Evolutionary conservation across 225 moss, liverwort and hornwort species (phyloP), one percentile per base, ranked within the genome.

Genomic region (Marchantia paleacea): DNA sequence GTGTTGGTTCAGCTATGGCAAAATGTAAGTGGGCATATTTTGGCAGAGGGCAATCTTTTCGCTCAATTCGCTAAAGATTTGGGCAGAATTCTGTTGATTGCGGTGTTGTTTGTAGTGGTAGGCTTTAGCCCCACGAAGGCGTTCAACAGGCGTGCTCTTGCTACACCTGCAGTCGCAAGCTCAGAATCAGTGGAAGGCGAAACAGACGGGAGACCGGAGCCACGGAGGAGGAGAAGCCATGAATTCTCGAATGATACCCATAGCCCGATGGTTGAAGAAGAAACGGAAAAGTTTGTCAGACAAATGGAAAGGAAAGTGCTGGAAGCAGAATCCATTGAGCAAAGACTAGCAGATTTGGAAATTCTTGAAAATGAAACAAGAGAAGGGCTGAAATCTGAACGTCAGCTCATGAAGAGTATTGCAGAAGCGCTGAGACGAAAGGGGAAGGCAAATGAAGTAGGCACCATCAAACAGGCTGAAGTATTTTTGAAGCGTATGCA

Each of bases 31-130:
- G 20, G 60, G 31, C 19, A 30, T 29, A 60, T 31, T 26, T 47
- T 76, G 58, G 75, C 22, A 39, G 55, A 60, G 75, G 75, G 58
- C 19, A 76, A 51, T 12, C 25, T 50, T n/a, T 20, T 86, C 78
- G 73, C 75, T 30, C 81, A 88, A 39, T 80, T 85, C 62, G 85
- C 82, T 73, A 80, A 79, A 76, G 80, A 31, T 81, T 84, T 90
- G 80, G 89, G 92, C 52, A 94, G 81, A 80, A 82, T 89, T 73
- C 73, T 96, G 82, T 86, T 86, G 49, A 67, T 94, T 67, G 92
- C 88, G 48, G 52, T 87, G 75, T 53, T 94, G 15, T 86, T 96
- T 85, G 76, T 89, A 64, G 84, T 87, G 62, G 80, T 94, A 77
- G 88, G 91, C 68, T 90, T 91, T 83, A 86, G 83, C 57, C 76